Percentiles rank a stretch among this genome's conserved stretches.
Conservation (phyloP, 2,329 filamentous ascomycete species). For the Aspergillus aculeatinus region DNA sequence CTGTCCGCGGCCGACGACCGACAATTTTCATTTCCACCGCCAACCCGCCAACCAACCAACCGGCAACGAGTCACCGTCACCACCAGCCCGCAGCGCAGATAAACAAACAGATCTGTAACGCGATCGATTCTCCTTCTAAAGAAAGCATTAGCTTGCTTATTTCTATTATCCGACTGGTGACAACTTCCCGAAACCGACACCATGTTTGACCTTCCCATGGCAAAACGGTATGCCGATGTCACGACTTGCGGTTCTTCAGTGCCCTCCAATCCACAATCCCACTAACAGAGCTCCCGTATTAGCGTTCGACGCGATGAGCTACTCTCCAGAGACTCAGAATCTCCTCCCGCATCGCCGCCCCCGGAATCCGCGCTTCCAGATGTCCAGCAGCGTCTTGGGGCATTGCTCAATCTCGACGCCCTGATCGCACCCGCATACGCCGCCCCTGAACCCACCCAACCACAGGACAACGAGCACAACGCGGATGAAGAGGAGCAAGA, state of each 20-base stretch:
- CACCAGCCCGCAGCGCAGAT: not conserved
- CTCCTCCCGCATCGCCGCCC: constrained; percentile 31
- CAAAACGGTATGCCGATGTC: constrained; percentile 35
- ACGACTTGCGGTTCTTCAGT: not conserved
- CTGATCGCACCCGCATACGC: constrained; percentile 15
- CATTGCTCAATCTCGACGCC: constrained; percentile 35
- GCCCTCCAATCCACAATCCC: not conserved
- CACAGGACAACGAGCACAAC: constrained; percentile 6
- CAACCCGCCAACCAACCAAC: not conserved
- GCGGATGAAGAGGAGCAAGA: constrained; percentile 42
- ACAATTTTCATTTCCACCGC: constrained; percentile 12
- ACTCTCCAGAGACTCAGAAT: constrained; percentile 30
- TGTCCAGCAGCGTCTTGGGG: constrained; percentile 32
- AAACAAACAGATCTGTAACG: not conserved
- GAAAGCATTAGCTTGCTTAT: too few species aligned
- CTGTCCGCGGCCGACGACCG: not conserved
- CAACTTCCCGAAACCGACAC: too few species aligned
- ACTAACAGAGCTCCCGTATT: not conserved
- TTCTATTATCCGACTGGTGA: too few species aligned
- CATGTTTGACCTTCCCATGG: constrained; percentile 40
- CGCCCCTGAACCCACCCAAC: constrained; percentile 3
- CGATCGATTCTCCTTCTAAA: too few species aligned
- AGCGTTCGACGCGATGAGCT: constrained; percentile 41
- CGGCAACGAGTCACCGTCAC: not conserved
- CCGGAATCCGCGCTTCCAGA: constrained; percentile 28